Conservation (phyloP, 1,284 basidiomycete species). For the Neonothopanus nambi region DNA sequence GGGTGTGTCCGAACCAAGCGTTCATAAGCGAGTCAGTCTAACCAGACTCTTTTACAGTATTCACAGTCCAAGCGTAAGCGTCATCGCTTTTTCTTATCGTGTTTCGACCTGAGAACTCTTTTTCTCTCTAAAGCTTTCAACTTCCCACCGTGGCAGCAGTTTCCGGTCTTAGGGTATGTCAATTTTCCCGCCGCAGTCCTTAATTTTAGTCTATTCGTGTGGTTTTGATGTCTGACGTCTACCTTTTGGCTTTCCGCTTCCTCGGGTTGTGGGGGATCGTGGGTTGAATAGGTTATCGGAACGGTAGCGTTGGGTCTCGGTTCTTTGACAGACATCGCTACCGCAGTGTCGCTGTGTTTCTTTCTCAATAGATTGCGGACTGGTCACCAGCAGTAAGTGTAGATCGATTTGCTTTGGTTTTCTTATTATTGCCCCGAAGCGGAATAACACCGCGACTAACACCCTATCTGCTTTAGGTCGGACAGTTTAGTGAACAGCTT, state of each 20-base stretch:
- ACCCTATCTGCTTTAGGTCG: slow-evolving; percentile 40
- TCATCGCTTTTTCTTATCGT: slow-evolving; percentile 14
- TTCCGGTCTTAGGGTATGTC: slow-evolving; percentile 34
- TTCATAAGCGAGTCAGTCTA: slow-evolving; percentile 1
- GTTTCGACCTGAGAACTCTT: background rate
- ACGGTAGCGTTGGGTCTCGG: slow-evolving; percentile 43
- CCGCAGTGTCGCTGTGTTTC: slow-evolving; percentile 48
- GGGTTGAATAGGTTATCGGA: slow-evolving; percentile 26
- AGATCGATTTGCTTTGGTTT: slow-evolving; percentile 2
- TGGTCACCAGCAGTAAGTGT: slow-evolving; percentile 40
- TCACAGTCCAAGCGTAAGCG: slow-evolving; percentile 52
- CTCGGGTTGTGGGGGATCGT: slow-evolving; percentile 21
- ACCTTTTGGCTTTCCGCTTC: slow-evolving; percentile 25
- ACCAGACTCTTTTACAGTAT: slow-evolving; percentile 29
- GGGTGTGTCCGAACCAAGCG: background rate
- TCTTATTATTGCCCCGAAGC: too few species aligned
- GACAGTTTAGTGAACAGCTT: slow-evolving; percentile 57
- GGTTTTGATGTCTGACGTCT: slow-evolving; percentile 37
- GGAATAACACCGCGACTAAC: too few species aligned
- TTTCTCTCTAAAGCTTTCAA: slow-evolving; percentile 29
- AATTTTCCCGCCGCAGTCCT: slow-evolving; percentile 27
- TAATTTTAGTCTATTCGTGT: background rate
- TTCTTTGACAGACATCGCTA: slow-evolving; percentile 47
- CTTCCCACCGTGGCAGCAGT: slow-evolving; percentile 35
- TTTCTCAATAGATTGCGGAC: slow-evolving; percentile 53